Conservation (phyloP, 345 rosid species). For the Reutealis trisperma region DNA sequence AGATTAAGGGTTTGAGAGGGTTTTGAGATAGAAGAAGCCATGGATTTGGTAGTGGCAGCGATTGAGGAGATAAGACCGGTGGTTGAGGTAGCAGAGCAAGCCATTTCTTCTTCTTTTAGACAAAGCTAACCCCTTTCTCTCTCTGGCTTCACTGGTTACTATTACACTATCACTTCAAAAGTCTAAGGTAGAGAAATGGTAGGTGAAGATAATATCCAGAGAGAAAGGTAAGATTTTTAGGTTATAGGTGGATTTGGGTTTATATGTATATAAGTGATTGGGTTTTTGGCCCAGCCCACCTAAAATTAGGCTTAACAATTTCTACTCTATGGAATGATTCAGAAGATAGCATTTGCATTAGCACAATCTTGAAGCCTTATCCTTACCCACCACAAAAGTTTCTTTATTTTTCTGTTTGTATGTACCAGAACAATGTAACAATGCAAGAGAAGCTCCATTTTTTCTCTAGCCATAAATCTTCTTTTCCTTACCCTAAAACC, state of each 20-base stretch:
- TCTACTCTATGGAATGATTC: not conserved
- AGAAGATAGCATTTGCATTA: slow-evolving; percentile 1
- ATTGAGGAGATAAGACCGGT: slow-evolving; percentile 58
- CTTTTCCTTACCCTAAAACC: slow-evolving; percentile 22
- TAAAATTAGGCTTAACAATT: not conserved
- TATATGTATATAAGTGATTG: not conserved
- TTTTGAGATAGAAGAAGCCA: slow-evolving; percentile 33
- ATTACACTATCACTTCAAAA: not conserved
- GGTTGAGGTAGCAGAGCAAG: slow-evolving; percentile 66
- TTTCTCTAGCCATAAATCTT: slow-evolving; percentile 34
- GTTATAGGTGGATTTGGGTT: not conserved
- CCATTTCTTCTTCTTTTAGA: slow-evolving; percentile 38
- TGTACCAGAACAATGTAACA: slow-evolving; percentile 22
- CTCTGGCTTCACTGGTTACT: not conserved
- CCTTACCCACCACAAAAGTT: slow-evolving; percentile 18
- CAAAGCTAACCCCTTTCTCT: not conserved
- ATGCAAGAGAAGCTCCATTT: slow-evolving; percentile 57
- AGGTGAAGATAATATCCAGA: not conserved
- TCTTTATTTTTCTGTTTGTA: not conserved
- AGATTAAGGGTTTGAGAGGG: slow-evolving; percentile 44
- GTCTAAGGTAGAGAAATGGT: slow-evolving; percentile 39
- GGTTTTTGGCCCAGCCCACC: not conserved
- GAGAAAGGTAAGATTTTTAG: not conserved
- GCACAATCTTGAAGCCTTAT: slow-evolving; percentile 19
- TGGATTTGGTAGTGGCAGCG: slow-evolving; percentile 41